These are phyloP conservation scores for Coniosporium apollinis DNA, from an alignment of 495 filamentous ascomycete genomes.

Conservation along the genomic window DNA sequence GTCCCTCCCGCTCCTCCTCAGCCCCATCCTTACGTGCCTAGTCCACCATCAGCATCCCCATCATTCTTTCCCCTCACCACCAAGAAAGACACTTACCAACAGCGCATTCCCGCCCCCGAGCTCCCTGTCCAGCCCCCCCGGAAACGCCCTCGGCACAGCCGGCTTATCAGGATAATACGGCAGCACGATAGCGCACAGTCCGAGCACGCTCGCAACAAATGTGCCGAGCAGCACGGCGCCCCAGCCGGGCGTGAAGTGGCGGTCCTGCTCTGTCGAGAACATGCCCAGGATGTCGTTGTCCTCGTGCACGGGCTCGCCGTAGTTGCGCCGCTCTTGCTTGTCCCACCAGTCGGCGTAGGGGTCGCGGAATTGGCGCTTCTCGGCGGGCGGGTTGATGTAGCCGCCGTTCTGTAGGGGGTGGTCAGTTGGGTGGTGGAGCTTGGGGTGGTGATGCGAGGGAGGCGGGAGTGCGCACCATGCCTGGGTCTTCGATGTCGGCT, in stretches of 20 bases:
- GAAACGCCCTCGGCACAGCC: constrained; percentile 60
- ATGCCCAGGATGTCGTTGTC: constrained; percentile 91
- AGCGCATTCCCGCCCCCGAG: constrained; percentile 49
- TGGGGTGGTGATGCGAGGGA: no score
- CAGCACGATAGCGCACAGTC: constrained; percentile 54
- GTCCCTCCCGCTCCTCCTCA: no score
- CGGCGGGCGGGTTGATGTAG: constrained; percentile 70
- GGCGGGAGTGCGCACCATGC: constrained; percentile 46
- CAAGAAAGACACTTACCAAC: constrained; percentile 19
- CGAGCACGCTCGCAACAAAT: constrained; percentile 54
- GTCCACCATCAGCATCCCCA: no score
- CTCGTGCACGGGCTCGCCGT: constrained; percentile 87
- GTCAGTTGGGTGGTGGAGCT: constrained; percentile 9
- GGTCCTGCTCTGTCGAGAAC: constrained; percentile 81
- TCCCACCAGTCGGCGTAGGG: constrained; percentile 96
- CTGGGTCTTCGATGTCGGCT: constrained; percentile 53
- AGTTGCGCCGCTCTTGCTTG: constrained; percentile 90
- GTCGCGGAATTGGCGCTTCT: constrained; percentile 80
- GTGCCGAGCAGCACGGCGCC: constrained; percentile 54
- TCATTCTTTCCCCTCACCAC: no score
- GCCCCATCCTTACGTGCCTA: no score
- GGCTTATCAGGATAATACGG: constrained; percentile 72
- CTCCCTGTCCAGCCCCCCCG: constrained; percentile 68
- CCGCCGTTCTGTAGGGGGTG: constrained; percentile 54
- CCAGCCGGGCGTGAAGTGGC: constrained; percentile 56